Evolutionary conservation across 2,329 filamentous ascomycete species (phyloP).

Genomic region (Botrytis medusae): DNA sequence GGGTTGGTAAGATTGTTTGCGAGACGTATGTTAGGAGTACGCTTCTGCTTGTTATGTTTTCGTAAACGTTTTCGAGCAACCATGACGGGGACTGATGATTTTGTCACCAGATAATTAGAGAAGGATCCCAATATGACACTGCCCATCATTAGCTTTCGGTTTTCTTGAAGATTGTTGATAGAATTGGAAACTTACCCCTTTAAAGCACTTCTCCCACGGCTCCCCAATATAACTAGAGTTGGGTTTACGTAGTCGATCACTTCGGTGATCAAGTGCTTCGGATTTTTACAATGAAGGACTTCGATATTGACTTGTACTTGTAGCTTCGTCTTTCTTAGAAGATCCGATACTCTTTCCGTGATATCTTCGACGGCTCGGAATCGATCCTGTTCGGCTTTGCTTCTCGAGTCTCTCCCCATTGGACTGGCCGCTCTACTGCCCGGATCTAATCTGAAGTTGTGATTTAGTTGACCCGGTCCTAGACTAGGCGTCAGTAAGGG

Average conservation of each 20-base stretch:
- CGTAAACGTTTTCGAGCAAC: conserved; percentile 87
- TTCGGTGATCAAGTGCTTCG: conserved; percentile 93
- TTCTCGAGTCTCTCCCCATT: conserved; percentile 47
- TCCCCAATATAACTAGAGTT: conserved; percentile 90
- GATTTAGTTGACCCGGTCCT: conserved; percentile 31
- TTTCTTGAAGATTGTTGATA: background rate
- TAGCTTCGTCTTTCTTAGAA: conserved; percentile 85
- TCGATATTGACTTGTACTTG: conserved; percentile 94
- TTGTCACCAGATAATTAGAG: conserved; percentile 95
- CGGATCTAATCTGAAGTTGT: conserved; percentile 29
- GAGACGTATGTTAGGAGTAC: conserved; percentile 62
- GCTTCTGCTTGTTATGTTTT: conserved; percentile 81
- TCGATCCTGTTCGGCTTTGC: conserved; percentile 73
- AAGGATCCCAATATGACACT: conserved; percentile 95
- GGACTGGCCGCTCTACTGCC: conserved; percentile 36
- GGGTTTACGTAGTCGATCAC: conserved; percentile 93
- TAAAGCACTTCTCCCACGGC: conserved; percentile 83
- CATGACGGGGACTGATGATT: conserved; percentile 97
- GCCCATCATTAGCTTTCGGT: conserved; percentile 33
- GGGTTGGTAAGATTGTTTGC: conserved; percentile 80
- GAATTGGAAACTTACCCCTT: conserved; percentile 67
- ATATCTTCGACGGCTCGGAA: conserved; percentile 79
- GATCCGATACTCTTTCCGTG: conserved; percentile 77
- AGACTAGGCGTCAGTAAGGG: conserved; percentile 29
- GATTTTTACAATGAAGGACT: conserved; percentile 97